Conservation (phyloP, 768 basidiomycete species). For the Suillus brevipes region DNA sequence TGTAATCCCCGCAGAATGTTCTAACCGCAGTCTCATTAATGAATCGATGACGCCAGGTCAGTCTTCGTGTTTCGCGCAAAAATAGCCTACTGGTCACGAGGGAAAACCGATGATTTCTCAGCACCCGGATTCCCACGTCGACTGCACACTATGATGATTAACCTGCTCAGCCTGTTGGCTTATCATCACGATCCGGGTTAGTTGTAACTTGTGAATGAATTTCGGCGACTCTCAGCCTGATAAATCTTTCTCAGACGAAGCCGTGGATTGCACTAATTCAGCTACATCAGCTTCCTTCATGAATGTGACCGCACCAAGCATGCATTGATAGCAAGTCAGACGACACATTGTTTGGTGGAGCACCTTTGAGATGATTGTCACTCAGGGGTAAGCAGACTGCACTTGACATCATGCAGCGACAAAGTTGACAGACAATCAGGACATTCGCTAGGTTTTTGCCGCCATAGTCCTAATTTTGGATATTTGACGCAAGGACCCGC, state of each 20-base stretch:
- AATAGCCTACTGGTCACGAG: neutral
- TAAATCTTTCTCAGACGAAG: neutral
- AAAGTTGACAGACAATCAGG: neutral
- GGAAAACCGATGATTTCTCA: neutral
- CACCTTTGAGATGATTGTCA: neutral
- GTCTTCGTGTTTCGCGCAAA: neutral
- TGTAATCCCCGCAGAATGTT: neutral
- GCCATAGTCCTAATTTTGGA: neutral
- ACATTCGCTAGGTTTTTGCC: neutral
- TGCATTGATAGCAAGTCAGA: neutral
- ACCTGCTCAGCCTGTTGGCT: neutral
- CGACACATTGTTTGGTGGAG: neutral
- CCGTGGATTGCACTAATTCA: neutral
- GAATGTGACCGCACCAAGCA: neutral
- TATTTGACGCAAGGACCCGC: neutral
- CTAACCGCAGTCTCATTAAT: too few relatives aligned
- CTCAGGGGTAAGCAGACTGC: neutral
- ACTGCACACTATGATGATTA: neutral
- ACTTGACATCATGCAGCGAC: neutral
- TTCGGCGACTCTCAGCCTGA: constrained; percentile 2
- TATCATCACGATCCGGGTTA: neutral
- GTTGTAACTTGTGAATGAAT: neutral
- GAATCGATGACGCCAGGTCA: neutral
- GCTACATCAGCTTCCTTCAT: neutral
- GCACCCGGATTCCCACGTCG: neutral